Evolutionary conservation across 371 early-diverging fungal genomes (phyloP).

Genomic region (Coemansia sp.): DNA sequence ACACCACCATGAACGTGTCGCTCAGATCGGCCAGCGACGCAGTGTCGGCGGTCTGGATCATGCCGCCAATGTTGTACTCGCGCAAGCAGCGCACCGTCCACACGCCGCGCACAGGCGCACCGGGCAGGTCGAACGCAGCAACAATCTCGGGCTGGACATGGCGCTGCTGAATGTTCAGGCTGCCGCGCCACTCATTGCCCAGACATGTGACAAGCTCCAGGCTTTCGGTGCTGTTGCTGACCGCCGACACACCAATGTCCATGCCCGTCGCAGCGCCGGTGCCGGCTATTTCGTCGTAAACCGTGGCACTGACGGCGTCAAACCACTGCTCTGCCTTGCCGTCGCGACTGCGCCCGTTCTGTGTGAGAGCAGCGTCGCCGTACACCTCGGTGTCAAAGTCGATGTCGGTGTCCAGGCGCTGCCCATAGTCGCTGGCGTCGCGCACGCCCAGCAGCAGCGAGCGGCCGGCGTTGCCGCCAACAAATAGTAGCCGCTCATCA

Average conservation of each 20-base stretch:
- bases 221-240: slow-evolving; percentile 39
- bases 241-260: slow-evolving; percentile 56
- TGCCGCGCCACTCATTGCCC: slow-evolving; percentile 72
- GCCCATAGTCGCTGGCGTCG: background rate
- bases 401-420: background rate
- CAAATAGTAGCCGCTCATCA: slow-evolving; percentile 63
- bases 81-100: slow-evolving; percentile 61
- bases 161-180: slow-evolving; percentile 78
- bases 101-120: slow-evolving; percentile 57
- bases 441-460: slow-evolving; percentile 73
- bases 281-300: slow-evolving; percentile 78
- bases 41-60: slow-evolving; percentile 27
- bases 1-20: slow-evolving; percentile 42
- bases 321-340: slow-evolving; percentile 12
- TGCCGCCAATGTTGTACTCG: slow-evolving; percentile 44
- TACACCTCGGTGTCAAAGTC: slow-evolving; percentile 38
- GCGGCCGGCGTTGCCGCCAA: slow-evolving; percentile 79
- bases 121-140: slow-evolving; percentile 67
- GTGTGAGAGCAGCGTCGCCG: slow-evolving; percentile 13
- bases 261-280: slow-evolving; percentile 79
- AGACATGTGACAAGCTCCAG: slow-evolving; percentile 82
- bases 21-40: slow-evolving; percentile 22
- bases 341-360: background rate
- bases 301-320: slow-evolving; percentile 57
- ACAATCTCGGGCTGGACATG: slow-evolving; percentile 75